phyloP scores from a whole-genome alignment of 2,329 filamentous ascomycete genomes.

The Fusarium falciforme region DNA sequence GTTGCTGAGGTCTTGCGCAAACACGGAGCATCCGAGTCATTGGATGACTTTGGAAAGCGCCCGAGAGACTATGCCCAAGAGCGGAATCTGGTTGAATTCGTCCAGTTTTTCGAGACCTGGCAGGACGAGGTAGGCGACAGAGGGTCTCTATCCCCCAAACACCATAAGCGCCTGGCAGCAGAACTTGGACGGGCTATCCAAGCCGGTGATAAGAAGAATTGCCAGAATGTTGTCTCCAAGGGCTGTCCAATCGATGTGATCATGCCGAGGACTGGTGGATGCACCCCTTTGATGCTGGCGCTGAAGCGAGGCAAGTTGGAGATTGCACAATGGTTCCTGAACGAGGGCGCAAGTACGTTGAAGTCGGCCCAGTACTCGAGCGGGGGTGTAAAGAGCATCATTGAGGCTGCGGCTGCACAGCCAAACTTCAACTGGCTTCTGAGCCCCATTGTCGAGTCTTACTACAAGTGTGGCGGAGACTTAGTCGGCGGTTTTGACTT shows the following conservation, averaged over 20 bases:
- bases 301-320: rapidly evolving
- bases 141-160: background rate
- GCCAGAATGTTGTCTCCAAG: background rate
- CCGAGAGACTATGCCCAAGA: background rate
- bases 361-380: background rate
- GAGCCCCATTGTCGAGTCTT: background rate
- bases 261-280: background rate
- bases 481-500: background rate
- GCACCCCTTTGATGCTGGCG: background rate
- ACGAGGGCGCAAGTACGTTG: background rate
- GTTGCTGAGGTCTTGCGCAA: background rate
- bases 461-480: background rate
- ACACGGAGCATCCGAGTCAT: background rate
- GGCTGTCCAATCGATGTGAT: background rate
- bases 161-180: background rate
- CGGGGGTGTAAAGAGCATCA: background rate
- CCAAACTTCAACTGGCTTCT: background rate
- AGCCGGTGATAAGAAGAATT: background rate
- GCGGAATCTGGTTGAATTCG: background rate
- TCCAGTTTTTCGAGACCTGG: background rate
- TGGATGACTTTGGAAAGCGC: background rate
- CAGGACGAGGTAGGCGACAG: background rate
- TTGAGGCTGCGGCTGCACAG: background rate
- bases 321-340: background rate
- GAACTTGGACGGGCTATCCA: background rate